Conservation (phyloP, 768 basidiomycete species). For the Lactarius trivialis region DNA sequence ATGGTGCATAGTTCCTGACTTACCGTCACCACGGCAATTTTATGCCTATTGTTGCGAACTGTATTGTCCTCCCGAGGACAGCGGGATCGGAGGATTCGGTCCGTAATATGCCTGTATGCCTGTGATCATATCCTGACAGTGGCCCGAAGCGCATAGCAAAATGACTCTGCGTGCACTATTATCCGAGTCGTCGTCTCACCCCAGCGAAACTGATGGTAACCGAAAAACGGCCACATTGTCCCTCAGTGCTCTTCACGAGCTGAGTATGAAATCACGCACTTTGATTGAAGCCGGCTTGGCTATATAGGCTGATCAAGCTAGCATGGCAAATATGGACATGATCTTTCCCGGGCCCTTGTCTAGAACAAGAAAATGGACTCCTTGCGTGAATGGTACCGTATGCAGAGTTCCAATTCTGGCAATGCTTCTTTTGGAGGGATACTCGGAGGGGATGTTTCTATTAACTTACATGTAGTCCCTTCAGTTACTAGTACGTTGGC, state of each 20-base stretch:
- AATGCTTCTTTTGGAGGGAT: not conserved
- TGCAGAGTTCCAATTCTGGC: not conserved
- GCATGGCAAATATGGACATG: not conserved
- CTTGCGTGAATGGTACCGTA: not conserved
- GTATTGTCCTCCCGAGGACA: not conserved
- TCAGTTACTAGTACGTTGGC: not conserved
- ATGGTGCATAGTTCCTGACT: slow-evolving; percentile 4
- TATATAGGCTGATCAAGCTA: not conserved
- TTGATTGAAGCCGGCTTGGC: not conserved
- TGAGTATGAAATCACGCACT: not conserved
- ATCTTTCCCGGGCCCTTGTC: not conserved
- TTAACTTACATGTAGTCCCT: too few species aligned
- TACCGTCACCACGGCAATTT: not conserved
- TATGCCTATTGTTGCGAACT: not conserved
- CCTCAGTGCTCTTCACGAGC: too few species aligned
- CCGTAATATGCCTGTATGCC: not conserved
- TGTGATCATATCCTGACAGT: not conserved
- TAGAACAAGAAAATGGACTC: not conserved
- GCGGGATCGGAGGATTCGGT: not conserved
- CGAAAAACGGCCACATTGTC: not conserved
- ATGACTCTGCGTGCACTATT: not conserved
- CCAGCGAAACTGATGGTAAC: not conserved
- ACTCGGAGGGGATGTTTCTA: too few species aligned
- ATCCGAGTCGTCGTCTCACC: not conserved
- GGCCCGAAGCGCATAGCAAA: not conserved